Base-by-base conservation (phyloP, 352 stramenopile species). In the Plasmopara halstedii region DNA sequence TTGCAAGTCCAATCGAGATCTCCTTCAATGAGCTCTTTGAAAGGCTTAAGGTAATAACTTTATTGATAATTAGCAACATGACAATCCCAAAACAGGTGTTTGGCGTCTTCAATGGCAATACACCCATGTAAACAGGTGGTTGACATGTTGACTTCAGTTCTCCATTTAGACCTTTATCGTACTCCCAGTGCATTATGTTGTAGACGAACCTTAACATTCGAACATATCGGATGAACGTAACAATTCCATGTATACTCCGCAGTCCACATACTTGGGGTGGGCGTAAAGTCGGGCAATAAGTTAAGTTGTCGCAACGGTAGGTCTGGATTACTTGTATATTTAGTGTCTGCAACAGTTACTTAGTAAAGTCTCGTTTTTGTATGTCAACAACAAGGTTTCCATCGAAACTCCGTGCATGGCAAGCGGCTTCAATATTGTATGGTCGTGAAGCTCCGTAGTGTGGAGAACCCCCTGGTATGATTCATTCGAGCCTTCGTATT, bases 61-160 rank as follows among this genome's bases (percentile, higher is more conserved):
- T 35, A 50, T 35, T 45, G 33, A 38, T 9, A 21, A n/a, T 6
- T 10, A 27, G 40, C 48, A 11, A 49, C 41, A 4, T 0, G 2
- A 27, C 49, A 57, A 6, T 15, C 4, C 42, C 41, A 51, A 50
- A 57, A 47, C 4, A 47, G 19, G 21, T 46, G 36, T 20, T 34
- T 11, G 10, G 50, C 42, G 32, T 44, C 32, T 42, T 51, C 35
- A 6, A 39, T 13, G 6, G n/a, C 11, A 11, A 2, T 6, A 10
- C 50, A 57, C n/a, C n/a, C 19, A 19, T 56, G 41, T 9, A 50
- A 19, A 15, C 49, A 56, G 13, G 27, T 20, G 22, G 2, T 11
- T 2, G 41, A 42, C 2, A 40, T 50, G 6, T 25, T 5, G 0
- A 50, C 40, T 29, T 50, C 3, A 3, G 40, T 50, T 9, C 42